Base-by-base conservation (phyloP, 2,329 filamentous ascomycete genomes). In the Podosphaera leucotricha region DNA sequence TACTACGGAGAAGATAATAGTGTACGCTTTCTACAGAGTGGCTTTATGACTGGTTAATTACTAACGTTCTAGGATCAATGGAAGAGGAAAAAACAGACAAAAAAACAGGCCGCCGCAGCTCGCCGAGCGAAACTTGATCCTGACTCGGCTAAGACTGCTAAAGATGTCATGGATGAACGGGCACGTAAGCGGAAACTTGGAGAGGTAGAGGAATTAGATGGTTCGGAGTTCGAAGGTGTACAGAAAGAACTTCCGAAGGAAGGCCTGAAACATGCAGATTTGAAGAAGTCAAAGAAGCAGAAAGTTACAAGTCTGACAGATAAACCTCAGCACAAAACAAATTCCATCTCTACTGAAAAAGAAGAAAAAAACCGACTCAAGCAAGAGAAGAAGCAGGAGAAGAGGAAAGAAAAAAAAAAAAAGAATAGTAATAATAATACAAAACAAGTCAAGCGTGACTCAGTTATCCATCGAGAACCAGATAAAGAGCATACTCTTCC, bases 31-130 rank as follows among this genome's bases (percentile, higher is more conserved):
- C 6, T 43, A 30, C 36, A 41, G 24, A 44, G 43, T 44, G 37
- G 44, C 38, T 36, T 45, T 45, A 48, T 54, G 45, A n/a, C n/a
- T n/a, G n/a, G n/a, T n/a, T n/a, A n/a, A n/a, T 51, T 49, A 43
- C 46, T 21, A 28, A 24, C 39, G 44, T 43, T 52, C 49, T 56
- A 92, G 84, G 80, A 90, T 55, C 84, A 94, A 77, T 92, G 85
- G 84, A 76, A 77, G 60, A 79, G 79, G 58, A 92, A 90, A 64
- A 95, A 95, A 66, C 86, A 95, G 64, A 87, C 84, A 43, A 93
- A 92, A 60, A 80, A 84, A 60, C 72, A 93, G 61, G 82, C 82
- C 47, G 74, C 75, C 49, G 77, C 80, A 52, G 81, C 84, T 45
- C 85, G 85, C 64, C 72, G 78, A 57, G 83, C 80, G 47, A 95